These are phyloP conservation scores for Solidago caesia DNA, from an alignment of 129 eudicot genomes.

Conservation along the genomic window DNA sequence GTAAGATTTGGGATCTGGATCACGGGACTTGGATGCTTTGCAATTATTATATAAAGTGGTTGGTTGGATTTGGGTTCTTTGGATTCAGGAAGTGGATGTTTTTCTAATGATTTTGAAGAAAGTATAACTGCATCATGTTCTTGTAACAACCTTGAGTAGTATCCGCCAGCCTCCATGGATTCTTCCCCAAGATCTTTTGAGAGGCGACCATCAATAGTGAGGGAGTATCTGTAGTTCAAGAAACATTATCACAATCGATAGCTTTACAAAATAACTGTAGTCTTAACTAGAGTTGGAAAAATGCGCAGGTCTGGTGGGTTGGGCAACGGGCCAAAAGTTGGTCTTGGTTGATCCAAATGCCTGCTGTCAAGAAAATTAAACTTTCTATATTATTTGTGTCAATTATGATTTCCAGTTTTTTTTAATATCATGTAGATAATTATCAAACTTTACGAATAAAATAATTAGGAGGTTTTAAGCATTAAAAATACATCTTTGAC, in stretches of 20 bases:
- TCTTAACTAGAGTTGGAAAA: conserved; percentile 11
- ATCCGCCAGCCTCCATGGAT: conserved; percentile 67
- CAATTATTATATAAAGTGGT: conserved; percentile 60
- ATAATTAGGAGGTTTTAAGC: not conserved
- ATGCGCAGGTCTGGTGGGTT: not conserved
- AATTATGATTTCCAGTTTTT: no score
- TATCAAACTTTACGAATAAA: not conserved
- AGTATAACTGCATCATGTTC: conserved; percentile 76
- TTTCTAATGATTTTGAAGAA: conserved; percentile 43
- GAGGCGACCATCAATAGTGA: conserved; percentile 58
- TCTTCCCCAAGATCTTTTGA: conserved; percentile 58
- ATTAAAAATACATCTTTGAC: not conserved
- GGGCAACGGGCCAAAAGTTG: not conserved
- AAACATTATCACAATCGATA: conserved; percentile 8
- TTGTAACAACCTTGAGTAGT: conserved; percentile 74
- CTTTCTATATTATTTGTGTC: no score
- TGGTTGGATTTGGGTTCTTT: conserved; percentile 85
- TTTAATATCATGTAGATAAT: not conserved
- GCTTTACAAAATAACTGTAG: not conserved
- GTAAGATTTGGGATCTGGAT: conserved; percentile 27
- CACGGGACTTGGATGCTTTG: conserved; percentile 42
- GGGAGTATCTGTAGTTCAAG: conserved; percentile 64
- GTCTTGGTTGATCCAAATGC: not conserved
- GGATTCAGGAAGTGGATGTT: conserved; percentile 45
- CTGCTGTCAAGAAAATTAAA: not conserved